These are phyloP conservation scores for Peronospora belbahrii DNA, from an alignment of 352 stramenopile genomes.

Conservation along the genomic window DNA sequence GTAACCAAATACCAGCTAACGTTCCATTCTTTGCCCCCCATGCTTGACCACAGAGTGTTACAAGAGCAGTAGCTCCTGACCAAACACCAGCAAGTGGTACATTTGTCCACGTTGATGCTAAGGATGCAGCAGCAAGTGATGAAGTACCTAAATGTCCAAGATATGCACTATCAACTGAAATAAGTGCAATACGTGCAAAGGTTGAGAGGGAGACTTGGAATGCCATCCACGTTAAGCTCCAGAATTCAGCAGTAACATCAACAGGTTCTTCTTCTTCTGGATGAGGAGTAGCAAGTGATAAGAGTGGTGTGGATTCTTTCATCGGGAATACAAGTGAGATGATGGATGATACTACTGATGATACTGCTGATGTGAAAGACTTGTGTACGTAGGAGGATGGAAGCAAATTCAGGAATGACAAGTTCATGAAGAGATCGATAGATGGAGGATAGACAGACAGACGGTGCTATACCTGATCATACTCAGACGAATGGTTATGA, in stretches of 20 bases:
- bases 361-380: too few relatives aligned
- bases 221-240: slow-evolving; percentile 63
- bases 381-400: too few relatives aligned
- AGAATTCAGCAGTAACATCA: slow-evolving; percentile 51
- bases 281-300: not conserved
- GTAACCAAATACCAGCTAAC: slow-evolving; percentile 61
- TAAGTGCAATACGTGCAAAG: slow-evolving; percentile 66
- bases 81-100: slow-evolving; percentile 64
- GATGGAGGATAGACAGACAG: too few relatives aligned
- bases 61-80: slow-evolving; percentile 58
- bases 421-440: too few relatives aligned
- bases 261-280: slow-evolving; percentile 44
- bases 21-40: slow-evolving; percentile 64
- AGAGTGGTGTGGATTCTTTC: slow-evolving; percentile 15
- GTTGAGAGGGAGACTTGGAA: slow-evolving; percentile 74
- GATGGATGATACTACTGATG: too few relatives aligned
- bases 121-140: slow-evolving; percentile 63
- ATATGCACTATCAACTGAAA: slow-evolving; percentile 72
- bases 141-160: slow-evolving; percentile 65
- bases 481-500: too few relatives aligned
- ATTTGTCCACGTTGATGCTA: slow-evolving; percentile 68
- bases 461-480: too few relatives aligned
- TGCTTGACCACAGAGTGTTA: slow-evolving; percentile 71
- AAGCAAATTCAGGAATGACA: too few relatives aligned
- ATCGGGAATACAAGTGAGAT: too few relatives aligned